These are phyloP conservation scores for Clonostachys byssicola DNA, from an alignment of 2,329 filamentous ascomycete genomes.

Conservation along the genomic window DNA sequence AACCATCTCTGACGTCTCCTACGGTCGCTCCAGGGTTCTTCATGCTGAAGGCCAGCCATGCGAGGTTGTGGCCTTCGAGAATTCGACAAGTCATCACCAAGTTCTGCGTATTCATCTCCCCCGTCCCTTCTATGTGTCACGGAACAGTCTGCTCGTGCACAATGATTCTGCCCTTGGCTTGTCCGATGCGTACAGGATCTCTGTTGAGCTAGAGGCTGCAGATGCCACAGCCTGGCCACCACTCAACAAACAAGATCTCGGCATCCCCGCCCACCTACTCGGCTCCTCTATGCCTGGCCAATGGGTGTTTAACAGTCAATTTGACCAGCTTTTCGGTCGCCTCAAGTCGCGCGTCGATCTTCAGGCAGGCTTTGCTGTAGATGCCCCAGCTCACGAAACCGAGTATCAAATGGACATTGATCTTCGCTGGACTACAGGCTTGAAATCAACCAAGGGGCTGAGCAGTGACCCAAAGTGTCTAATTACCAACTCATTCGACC, in stretches of 20 bases:
- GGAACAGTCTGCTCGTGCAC: conserved; percentile 43
- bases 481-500: conserved; percentile 32
- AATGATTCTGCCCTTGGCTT: conserved; percentile 42
- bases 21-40: conserved; percentile 33
- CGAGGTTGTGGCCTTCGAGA: conserved; percentile 44
- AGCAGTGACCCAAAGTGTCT: conserved; percentile 38
- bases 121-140: conserved; percentile 40
- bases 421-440: conserved; percentile 38
- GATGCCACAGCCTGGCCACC: conserved; percentile 49
- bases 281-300: conserved; percentile 8
- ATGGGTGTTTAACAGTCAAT: conserved; percentile 35
- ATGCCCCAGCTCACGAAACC: conserved; percentile 17
- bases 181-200: conserved; percentile 43
- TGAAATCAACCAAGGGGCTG: conserved; percentile 22
- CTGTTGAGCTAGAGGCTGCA: conserved; percentile 47
- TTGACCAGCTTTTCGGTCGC: conserved; percentile 34
- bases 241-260: conserved; percentile 7
- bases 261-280: background rate
- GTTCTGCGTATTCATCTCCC: conserved; percentile 43
- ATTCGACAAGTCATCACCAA: conserved; percentile 36
- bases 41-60: conserved; percentile 52
- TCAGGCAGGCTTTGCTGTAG: background rate
- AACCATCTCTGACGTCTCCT: conserved; percentile 26
- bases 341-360: conserved; percentile 24
- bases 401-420: conserved; percentile 45